Base-by-base conservation (phyloP, 2,329 filamentous ascomycete genomes). In the Neopestalotiopsis rosae region DNA sequence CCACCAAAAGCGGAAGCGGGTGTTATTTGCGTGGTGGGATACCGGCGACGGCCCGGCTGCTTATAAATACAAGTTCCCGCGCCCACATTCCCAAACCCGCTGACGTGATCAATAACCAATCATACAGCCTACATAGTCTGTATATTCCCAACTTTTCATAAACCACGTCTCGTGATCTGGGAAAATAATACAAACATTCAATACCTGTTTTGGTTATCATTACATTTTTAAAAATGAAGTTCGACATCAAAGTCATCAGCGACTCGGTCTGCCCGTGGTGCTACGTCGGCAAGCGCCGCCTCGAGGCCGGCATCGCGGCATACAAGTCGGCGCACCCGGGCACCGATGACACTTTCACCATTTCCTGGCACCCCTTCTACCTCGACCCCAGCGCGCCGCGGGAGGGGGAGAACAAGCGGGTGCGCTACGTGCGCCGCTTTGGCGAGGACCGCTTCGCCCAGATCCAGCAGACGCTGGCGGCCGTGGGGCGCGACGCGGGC, bases 251-350 rank as follows among this genome's bases (percentile, higher is more conserved):
- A 67, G 87, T 91, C 71, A 87, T 91, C 66, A 88, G 84, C 66
- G 91, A 92, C 79, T 90, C 88, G 3, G 86, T 92, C 69, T 92
- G 90, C 76, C 88, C 90, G 6, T 85, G 82, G 83, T 87, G 90
- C 81, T 92, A 91, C 77, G 84, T 92, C 34, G 91, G 90, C 76
- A 89, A 90, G 76, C 88, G 88, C 71, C 86, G 89, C 57, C 84
- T 92, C 58, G 85, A 88, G 28, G 82, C 83, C 69, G 90, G 87
- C 63, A 92, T 92, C 70, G 74, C 80, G n/a, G 77, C 81, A 40
- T 89, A 89, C 79, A 84, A 84, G 73, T 75, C 83, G 72, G 78
- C 81, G 68, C 81, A 90, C 73, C 86, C 88, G 0, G 73, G 80
- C 65, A 83, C 81, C 1, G 76, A 80, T 49, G 89, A 92, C 77